A percentile compares a stretch with the other conserved stretches of the same genome.
phyloP scores from a whole-genome alignment of 2,329 filamentous ascomycete genomes.

The Fonsecaea monophora region DNA sequence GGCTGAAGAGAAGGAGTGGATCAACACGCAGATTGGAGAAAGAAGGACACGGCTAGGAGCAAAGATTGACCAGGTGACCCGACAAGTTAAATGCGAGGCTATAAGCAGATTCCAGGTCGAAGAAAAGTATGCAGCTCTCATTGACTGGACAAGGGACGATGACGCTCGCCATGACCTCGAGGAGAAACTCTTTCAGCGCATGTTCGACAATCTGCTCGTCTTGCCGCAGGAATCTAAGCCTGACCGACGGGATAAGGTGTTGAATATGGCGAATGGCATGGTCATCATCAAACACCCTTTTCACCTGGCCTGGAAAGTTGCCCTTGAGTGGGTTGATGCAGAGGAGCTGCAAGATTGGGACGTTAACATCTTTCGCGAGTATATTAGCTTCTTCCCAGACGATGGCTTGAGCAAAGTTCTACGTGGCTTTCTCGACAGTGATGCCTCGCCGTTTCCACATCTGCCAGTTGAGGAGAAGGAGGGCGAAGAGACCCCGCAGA shows the following conservation, averaged over 20 bases:
- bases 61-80: constrained; percentile 79
- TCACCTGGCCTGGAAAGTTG: constrained; percentile 86
- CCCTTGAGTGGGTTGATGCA: constrained; percentile 85
- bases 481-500: constrained; percentile 58
- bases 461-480: constrained; percentile 47
- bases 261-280: constrained; percentile 85
- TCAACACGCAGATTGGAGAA: constrained; percentile 89
- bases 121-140: constrained; percentile 77
- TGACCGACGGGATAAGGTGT: constrained; percentile 73
- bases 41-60: constrained; percentile 86
- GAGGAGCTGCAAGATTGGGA: constrained; percentile 79
- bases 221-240: constrained; percentile 72
- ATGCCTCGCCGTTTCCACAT: constrained; percentile 78
- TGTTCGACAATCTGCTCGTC: constrained; percentile 77
- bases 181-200: constrained; percentile 84
- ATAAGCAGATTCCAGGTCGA: constrained; percentile 78
- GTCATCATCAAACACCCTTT: constrained; percentile 94
- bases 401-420: constrained; percentile 82
- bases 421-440: constrained; percentile 80
- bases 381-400: constrained; percentile 82
- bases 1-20: constrained; percentile 82
- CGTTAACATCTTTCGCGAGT: constrained; percentile 76
- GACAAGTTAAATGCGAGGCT: constrained; percentile 87
- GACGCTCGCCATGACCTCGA: constrained; percentile 83
- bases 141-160: constrained; percentile 90